phyloP scores from a whole-genome alignment of 345 rosid genomes.

The Brassica incana region DNA sequence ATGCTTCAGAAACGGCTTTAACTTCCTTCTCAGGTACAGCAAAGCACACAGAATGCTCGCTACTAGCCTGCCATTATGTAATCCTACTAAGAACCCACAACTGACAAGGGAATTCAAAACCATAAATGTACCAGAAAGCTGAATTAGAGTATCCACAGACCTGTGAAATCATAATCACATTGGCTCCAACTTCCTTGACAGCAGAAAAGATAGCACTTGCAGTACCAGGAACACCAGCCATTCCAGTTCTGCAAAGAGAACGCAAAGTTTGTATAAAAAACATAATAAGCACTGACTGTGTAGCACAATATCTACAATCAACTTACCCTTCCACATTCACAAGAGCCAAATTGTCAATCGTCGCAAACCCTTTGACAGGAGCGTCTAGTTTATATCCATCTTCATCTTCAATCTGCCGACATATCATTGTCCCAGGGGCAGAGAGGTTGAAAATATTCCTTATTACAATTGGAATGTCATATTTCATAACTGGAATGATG shows the following conservation, averaged over 20 bases:
- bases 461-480: conserved; percentile 92
- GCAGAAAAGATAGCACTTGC: conserved; percentile 89
- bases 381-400: conserved; percentile 53
- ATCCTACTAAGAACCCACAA: conserved; percentile 31
- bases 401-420: conserved; percentile 54
- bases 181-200: conserved; percentile 97
- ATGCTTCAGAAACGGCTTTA: conserved; percentile 82
- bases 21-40: conserved; percentile 99
- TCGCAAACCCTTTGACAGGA: conserved; percentile 91
- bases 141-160: conserved; percentile 40
- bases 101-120: conserved; percentile 22
- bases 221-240: conserved; percentile 99
- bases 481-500: conserved; percentile 90
- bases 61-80: conserved; percentile 55
- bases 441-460: conserved; percentile 87
- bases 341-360: conserved; percentile 91
- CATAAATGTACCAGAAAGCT: conserved; percentile 15
- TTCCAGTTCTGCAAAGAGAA: conserved; percentile 72
- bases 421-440: conserved; percentile 91
- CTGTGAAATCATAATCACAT: conserved; percentile 97
- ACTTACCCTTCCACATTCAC: conserved; percentile 96
- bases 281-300: background rate
- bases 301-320: conserved; percentile 12
- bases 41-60: conserved; percentile 98
- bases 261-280: conserved; percentile 23